Evolutionary conservation across 2,329 filamentous ascomycete species (phyloP).

Genomic region (Monilinia aucupariae): DNA sequence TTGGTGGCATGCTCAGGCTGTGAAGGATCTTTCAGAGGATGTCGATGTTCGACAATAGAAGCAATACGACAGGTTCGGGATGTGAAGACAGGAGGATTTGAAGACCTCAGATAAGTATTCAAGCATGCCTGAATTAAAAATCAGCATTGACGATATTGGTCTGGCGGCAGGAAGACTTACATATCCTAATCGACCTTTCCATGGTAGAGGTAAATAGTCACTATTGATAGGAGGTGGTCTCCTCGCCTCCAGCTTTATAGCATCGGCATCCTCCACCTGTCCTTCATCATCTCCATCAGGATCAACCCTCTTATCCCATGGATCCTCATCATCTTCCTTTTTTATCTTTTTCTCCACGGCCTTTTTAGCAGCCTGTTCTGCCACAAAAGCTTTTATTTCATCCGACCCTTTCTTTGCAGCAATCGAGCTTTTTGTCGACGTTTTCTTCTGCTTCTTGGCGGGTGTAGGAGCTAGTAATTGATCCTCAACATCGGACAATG

Average conservation of each 20-base stretch:
- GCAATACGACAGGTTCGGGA: slow-evolving; percentile 88
- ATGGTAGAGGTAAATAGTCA: slow-evolving; percentile 75
- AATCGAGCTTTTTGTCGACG: slow-evolving; percentile 32
- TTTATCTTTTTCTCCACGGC: slow-evolving; percentile 26
- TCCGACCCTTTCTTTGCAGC: slow-evolving; percentile 34
- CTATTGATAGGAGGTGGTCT: slow-evolving; percentile 73
- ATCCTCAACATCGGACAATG: slow-evolving; percentile 22
- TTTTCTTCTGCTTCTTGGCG: slow-evolving; percentile 30
- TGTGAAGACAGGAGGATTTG: slow-evolving; percentile 79
- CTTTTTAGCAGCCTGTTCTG: slow-evolving; percentile 33
- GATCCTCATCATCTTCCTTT: slow-evolving; percentile 28
- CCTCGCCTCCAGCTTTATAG: slow-evolving; percentile 30
- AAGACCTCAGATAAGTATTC: slow-evolving; percentile 81
- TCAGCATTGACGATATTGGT: slow-evolving; percentile 6
- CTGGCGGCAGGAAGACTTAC: slow-evolving; percentile 44
- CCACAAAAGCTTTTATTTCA: slow-evolving; percentile 34
- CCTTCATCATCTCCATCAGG: slow-evolving; percentile 31
- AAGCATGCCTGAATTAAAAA: slow-evolving; percentile 63
- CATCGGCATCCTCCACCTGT: slow-evolving; percentile 29
- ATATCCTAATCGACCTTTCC: slow-evolving; percentile 86
- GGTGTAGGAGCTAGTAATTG: slow-evolving; percentile 12
- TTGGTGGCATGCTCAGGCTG: slow-evolving; percentile 77
- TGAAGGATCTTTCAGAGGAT: slow-evolving; percentile 70
- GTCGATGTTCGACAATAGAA: slow-evolving; percentile 82
- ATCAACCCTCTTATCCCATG: slow-evolving; percentile 30